These are phyloP conservation scores for Buddleja alternifolia DNA, from an alignment of 257 asterid genomes.

Conservation along the genomic window DNA sequence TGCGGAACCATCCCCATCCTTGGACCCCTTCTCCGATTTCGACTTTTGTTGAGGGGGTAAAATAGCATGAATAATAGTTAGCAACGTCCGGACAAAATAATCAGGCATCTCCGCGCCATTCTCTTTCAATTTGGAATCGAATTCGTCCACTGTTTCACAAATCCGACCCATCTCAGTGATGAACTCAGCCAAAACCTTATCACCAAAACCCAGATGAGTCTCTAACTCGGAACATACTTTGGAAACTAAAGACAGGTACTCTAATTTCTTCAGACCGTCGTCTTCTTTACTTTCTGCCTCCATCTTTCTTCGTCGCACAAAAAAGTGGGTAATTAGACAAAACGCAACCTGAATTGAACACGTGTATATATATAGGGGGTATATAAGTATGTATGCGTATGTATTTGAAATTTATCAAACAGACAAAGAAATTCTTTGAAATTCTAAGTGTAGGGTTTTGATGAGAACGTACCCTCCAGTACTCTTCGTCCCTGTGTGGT, in stretches of 20 bases:
- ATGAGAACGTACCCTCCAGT: no score
- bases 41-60: constrained; percentile 60
- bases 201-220: constrained; percentile 68
- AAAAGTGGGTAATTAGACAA: not conserved
- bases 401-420: no score
- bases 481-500: no score
- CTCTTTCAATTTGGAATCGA: constrained; percentile 64
- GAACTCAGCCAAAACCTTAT: constrained; percentile 81
- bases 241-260: constrained; percentile 76
- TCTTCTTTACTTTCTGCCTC: constrained; percentile 42
- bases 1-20: constrained; percentile 43
- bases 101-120: constrained; percentile 87
- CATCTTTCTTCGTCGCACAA: constrained; percentile 28
- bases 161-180: constrained; percentile 72
- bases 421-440: no score
- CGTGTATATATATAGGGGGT: no score
- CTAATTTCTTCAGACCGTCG: constrained; percentile 66
- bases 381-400: no score
- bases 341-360: not conserved
- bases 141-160: constrained; percentile 58
- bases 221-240: constrained; percentile 86
- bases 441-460: no score
- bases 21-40: constrained; percentile 42
- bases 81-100: constrained; percentile 79
- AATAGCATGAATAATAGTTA: constrained; percentile 84